Evolutionary conservation across 768 basidiomycete genomes (phyloP).

Genomic region (Multifurca ochricompacta): DNA sequence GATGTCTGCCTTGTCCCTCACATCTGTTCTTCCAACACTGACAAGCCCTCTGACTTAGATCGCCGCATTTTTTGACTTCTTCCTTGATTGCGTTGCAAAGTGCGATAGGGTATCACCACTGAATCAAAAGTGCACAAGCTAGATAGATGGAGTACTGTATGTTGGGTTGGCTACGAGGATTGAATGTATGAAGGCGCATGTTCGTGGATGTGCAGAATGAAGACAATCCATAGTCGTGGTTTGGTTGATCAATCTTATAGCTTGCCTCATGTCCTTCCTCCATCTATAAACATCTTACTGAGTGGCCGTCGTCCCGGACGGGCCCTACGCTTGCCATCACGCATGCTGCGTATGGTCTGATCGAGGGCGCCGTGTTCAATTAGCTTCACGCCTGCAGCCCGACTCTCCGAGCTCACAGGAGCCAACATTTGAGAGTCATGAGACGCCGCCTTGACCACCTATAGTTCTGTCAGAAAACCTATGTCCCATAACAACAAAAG

Average conservation of each 20-base stretch:
- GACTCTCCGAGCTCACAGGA: conserved; percentile 34
- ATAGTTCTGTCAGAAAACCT: not conserved
- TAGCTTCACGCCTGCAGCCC: conserved; percentile 41
- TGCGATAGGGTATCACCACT: conserved; percentile 58
- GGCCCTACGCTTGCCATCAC: conserved; percentile 50
- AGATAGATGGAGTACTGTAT: not conserved
- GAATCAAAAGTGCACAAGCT: conserved; percentile 29
- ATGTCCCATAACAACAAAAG: not conserved
- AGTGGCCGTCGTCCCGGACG: conserved; percentile 44
- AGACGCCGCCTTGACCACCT: conserved; percentile 38
- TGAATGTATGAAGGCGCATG: not conserved
- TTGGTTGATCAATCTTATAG: conserved; percentile 10
- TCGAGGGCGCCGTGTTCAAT: conserved; percentile 76
- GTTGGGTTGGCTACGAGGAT: not conserved
- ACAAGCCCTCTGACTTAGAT: conserved; percentile 37
- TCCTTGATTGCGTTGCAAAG: conserved; percentile 49
- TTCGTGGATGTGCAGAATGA: not conserved
- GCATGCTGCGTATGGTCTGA: conserved; percentile 75
- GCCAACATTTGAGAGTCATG: conserved; percentile 25
- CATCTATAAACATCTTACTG: conserved; percentile 79
- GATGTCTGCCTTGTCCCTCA: conserved; percentile 41
- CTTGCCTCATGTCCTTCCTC: conserved; percentile 30
- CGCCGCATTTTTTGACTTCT: conserved; percentile 52
- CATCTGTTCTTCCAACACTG: not conserved
- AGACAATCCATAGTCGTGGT: too few relatives aligned